Evolutionary conservation across 768 basidiomycete genomes (phyloP).

Genomic region (Chalciporus sphaerocephalus): DNA sequence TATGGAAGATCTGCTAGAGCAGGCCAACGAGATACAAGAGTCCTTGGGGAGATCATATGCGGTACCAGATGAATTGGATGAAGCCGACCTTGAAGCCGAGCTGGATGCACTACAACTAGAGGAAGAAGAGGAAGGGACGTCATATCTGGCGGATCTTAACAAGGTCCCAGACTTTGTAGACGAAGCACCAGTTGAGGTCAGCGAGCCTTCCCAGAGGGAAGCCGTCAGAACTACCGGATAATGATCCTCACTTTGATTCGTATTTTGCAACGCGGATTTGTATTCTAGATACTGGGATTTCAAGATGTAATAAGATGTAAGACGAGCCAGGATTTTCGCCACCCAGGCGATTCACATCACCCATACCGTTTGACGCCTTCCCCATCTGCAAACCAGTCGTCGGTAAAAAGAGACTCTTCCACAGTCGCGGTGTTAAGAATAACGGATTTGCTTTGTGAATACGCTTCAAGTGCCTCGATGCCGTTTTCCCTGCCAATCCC

Average conservation of each 20-base stretch:
- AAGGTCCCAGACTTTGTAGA: constrained; percentile 93
- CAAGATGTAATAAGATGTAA: background rate
- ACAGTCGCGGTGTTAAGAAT: constrained; percentile 67
- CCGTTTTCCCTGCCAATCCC: constrained; percentile 88
- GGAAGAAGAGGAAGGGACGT: constrained; percentile 84
- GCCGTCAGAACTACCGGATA: constrained; percentile 51
- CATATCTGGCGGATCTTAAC: constrained; percentile 82
- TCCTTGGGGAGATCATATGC: constrained; percentile 89
- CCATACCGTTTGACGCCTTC: constrained; percentile 59
- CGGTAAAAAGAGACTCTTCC: constrained; percentile 51
- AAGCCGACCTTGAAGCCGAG: constrained; percentile 96
- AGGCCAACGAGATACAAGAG: constrained; percentile 97
- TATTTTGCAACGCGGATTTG: constrained; percentile 9
- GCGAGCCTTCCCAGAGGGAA: constrained; percentile 52
- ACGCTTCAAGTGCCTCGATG: constrained; percentile 72
- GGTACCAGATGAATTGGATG: constrained; percentile 96
- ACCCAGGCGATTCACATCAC: constrained; percentile 28
- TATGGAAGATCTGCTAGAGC: constrained; percentile 96
- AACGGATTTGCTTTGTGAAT: constrained; percentile 81
- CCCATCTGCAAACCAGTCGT: constrained; percentile 77
- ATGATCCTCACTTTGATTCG: background rate
- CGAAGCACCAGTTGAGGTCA: constrained; percentile 69
- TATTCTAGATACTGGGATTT: constrained; percentile 13
- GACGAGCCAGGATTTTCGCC: background rate
- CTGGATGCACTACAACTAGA: constrained; percentile 91